Evolutionary conservation across 1,284 basidiomycete genomes (phyloP).

Genomic region (Naganishia sp.): DNA sequence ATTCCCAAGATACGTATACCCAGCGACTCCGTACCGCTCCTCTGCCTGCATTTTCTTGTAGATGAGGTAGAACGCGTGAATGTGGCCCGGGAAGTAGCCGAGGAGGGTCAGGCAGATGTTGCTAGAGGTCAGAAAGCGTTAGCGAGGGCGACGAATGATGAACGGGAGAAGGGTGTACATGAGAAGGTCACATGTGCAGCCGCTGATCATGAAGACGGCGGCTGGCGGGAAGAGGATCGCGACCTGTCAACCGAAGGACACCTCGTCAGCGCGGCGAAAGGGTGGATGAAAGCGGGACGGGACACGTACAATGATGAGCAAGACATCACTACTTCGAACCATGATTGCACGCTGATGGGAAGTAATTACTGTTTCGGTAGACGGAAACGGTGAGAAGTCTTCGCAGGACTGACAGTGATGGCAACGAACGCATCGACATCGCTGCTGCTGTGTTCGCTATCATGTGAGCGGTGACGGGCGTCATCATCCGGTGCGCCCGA

Average conservation of each 20-base stretch:
- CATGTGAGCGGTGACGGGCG: neutral
- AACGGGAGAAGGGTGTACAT: conserved; percentile 53
- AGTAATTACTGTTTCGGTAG: no score
- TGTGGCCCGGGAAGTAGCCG: conserved; percentile 49
- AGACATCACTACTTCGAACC: conserved; percentile 50
- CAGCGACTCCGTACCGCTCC: conserved; percentile 68
- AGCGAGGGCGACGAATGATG: conserved; percentile 50
- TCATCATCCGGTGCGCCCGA: conserved; percentile 3
- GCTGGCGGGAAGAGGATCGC: conserved; percentile 66
- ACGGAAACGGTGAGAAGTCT: no score
- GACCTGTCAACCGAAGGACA: conserved; percentile 56
- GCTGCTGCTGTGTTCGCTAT: no score
- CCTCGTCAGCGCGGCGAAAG: neutral
- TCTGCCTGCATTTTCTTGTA: conserved; percentile 77
- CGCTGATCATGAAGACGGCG: conserved; percentile 69
- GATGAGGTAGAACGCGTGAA: conserved; percentile 61
- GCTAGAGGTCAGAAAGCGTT: conserved; percentile 38
- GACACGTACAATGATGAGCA: conserved; percentile 48
- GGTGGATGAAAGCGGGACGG: neutral
- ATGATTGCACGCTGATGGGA: conserved; percentile 31
- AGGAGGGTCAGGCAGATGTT: conserved; percentile 36
- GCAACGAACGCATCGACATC: no score
- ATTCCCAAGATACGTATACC: conserved; percentile 58
- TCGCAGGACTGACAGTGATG: no score
- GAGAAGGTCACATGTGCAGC: conserved; percentile 74